Evolutionary conservation across 1,139 yeast genomes (phyloP), one percentile per base, ranked within the genome.

Genomic region (Candida sp.): DNA sequence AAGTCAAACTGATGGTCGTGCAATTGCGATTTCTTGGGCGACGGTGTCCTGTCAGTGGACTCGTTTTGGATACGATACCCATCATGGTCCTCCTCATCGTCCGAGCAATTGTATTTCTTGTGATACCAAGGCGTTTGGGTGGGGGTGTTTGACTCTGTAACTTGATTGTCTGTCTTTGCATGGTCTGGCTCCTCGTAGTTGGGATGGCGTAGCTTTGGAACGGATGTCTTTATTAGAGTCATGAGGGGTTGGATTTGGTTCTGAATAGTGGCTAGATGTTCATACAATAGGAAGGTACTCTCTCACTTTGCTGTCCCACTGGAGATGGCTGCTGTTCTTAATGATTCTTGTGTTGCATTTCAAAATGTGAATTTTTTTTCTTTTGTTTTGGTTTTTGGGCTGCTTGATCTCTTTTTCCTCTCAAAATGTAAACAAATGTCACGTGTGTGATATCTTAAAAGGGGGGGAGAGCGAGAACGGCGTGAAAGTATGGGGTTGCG

Each of bases 21-120:
- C 4, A 33, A 32, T 7, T 28, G 28, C 6, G 26, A 25, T 9
- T 52, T 49, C 25, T 52, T 49, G 5, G 60, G 60, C 3, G 60
- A 57, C 30, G 60, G 60, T 0, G 60, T 57, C 32, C 47, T 49
- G 12, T 57, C 52, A 8, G 37, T 12, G 1, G 47, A 27, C 8
- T 35, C 40, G 17, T 25, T 37, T 2, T 49, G 38, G 17, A 44
- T 47, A 9, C 8, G 42, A 41, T 31, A 34, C 17, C 17, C 11
- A 1, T 9, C 44, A 9, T 40, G 31, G 4, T 40, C 44, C 7
- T 43, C 46, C 7, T 42, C 47, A 4, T 33, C 48, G 25, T 47
- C 49, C 11, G 53, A 48, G 4, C 50, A 34, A 4, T 9, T 33
- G 9, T 30, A 27, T 28, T 41, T 44, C 27, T 42, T 48, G 7